phyloP scores from a whole-genome alignment of 177 flowering plant species.

The Vitis hybrid region DNA sequence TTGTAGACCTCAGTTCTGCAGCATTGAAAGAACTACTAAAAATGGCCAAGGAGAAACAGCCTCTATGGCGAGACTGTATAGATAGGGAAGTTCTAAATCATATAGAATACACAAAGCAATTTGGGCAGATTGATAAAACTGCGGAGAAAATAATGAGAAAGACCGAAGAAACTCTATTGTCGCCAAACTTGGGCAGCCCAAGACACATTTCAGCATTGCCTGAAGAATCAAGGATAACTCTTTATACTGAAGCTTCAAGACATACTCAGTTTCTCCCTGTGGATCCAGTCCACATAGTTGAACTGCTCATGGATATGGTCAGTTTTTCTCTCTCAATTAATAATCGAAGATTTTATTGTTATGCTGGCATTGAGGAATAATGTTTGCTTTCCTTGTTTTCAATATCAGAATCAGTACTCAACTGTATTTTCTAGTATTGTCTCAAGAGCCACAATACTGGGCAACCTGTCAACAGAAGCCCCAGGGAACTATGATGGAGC shows the following conservation, averaged over 20 bases:
- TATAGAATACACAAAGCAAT: conserved; percentile 22
- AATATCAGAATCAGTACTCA: conserved; percentile 34
- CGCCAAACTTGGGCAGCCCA: background rate
- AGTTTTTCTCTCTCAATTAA: background rate
- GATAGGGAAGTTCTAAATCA: conserved; percentile 13
- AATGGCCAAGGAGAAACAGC: conserved; percentile 24
- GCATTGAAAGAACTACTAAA: conserved; percentile 35
- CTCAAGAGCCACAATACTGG: conserved; percentile 25
- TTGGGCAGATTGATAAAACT: conserved; percentile 16
- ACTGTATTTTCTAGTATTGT: conserved; percentile 23
- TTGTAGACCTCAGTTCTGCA: conserved; percentile 23
- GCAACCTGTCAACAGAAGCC: conserved; percentile 6
- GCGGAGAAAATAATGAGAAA: conserved; percentile 23
- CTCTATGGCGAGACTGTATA: conserved; percentile 25
- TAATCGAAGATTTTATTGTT: background rate
- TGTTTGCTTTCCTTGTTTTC: background rate
- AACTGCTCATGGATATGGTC: conserved; percentile 41
- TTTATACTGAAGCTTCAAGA: conserved; percentile 23
- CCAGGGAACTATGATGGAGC: conserved; percentile 19
- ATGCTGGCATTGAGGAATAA: background rate
- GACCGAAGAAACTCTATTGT: conserved; percentile 12
- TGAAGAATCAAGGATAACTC: background rate
- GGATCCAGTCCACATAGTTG: conserved; percentile 15
- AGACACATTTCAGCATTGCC: no score
- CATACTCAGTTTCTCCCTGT: conserved; percentile 14